A percentile compares a stretch with the other conserved stretches of the same genome.
These are phyloP conservation scores for Spiraea crenata DNA, from an alignment of 331 rosid species.

Conservation along the genomic window DNA sequence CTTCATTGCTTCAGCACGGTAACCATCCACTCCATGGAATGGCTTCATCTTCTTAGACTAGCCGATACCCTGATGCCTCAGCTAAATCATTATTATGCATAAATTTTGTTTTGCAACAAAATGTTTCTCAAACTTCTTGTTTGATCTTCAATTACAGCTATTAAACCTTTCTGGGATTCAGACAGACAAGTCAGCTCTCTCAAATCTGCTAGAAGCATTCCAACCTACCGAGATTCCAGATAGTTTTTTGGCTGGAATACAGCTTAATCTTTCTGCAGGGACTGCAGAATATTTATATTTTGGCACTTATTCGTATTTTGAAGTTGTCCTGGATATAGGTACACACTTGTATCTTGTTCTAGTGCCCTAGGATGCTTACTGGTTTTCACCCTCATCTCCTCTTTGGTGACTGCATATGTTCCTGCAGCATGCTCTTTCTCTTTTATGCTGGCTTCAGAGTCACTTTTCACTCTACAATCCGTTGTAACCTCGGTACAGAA, in stretches of 20 bases:
- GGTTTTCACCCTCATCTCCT: background rate
- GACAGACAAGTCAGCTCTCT: slow-evolving; percentile 25
- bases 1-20: slow-evolving; percentile 40
- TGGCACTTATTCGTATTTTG: slow-evolving; percentile 33
- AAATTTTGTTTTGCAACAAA: background rate
- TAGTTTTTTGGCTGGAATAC: slow-evolving; percentile 20
- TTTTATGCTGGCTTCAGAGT: slow-evolving; percentile 39
- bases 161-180: slow-evolving; percentile 30
- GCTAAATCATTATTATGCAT: background rate
- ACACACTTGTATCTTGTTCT: background rate
- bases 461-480: slow-evolving; percentile 39
- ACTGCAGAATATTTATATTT: slow-evolving; percentile 27
- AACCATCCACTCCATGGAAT: slow-evolving; percentile 2
- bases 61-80: slow-evolving; percentile 10
- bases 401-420: slow-evolving; percentile 3
- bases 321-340: slow-evolving; percentile 36
- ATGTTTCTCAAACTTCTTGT: slow-evolving; percentile 4
- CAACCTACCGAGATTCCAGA: slow-evolving; percentile 34
- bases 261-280: slow-evolving; percentile 31
- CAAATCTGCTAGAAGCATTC: slow-evolving; percentile 39
- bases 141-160: slow-evolving; percentile 22
- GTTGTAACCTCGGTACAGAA: slow-evolving; percentile 21
- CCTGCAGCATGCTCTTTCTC: slow-evolving; percentile 40
- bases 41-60: background rate
- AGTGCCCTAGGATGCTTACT: slow-evolving; percentile 2